These are phyloP conservation scores for Phragmites australis DNA, from an alignment of 176 grass and related monocot genomes.

Conservation along the genomic window DNA sequence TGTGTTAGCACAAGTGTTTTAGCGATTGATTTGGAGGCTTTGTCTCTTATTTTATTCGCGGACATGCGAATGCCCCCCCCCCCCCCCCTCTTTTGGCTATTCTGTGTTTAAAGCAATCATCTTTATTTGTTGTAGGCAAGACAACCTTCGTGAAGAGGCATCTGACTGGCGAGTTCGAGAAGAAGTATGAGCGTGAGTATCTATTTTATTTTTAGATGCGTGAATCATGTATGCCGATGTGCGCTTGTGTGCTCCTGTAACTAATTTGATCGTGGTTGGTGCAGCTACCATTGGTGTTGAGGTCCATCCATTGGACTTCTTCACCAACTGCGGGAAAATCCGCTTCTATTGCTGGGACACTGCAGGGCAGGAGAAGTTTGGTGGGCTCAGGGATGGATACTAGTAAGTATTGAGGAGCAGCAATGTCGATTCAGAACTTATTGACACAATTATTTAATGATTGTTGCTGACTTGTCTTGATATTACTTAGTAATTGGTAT, in stretches of 20 bases:
- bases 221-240: not conserved
- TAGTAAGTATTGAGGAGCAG: slow-evolving; percentile 43
- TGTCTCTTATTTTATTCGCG: not conserved
- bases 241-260: not conserved
- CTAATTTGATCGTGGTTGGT: not conserved
- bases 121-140: slow-evolving; percentile 43
- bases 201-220: not conserved
- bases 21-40: no score
- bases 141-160: slow-evolving; percentile 72
- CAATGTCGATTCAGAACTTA: not conserved
- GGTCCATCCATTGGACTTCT: slow-evolving; percentile 60
- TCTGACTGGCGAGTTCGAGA: slow-evolving; percentile 68
- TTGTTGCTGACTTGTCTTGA: no score
- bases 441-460: no score
- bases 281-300: slow-evolving; percentile 67
- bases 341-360: slow-evolving; percentile 70
- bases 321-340: slow-evolving; percentile 57
- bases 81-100: not conserved
- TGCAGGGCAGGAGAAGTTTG: slow-evolving; percentile 63
- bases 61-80: not conserved
- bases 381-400: slow-evolving; percentile 63
- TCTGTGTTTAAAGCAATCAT: not conserved
- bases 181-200: slow-evolving; percentile 69
- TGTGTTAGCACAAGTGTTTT: no score
- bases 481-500: no score